A percentile compares a stretch with the other conserved stretches of the same genome.
Conservation (phyloP, 805 yeast genomes). For the Kodamaea kakaduensis region DNA sequence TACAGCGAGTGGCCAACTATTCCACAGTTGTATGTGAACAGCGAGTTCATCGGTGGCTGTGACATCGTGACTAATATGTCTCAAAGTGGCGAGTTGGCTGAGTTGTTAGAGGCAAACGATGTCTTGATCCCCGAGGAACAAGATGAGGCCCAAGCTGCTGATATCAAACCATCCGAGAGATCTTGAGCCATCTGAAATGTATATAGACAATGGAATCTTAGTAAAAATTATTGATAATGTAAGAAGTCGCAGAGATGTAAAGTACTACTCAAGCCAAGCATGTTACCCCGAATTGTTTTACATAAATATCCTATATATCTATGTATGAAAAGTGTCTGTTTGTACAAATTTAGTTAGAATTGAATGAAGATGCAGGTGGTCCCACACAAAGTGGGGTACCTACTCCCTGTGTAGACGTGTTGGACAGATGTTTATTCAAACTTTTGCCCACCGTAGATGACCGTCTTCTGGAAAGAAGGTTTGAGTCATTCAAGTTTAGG, state of each 20-base stretch:
- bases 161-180: slow-evolving; percentile 37
- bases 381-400: background rate
- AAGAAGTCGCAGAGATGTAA: too few relatives aligned
- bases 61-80: slow-evolving; percentile 93
- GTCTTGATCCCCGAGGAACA: slow-evolving; percentile 79
- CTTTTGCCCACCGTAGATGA: slow-evolving; percentile 21
- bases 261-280: too few relatives aligned
- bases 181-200: slow-evolving; percentile 11
- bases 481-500: slow-evolving; percentile 60
- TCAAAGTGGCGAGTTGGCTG: slow-evolving; percentile 83
- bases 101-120: slow-evolving; percentile 71
- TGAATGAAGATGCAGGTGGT: slow-evolving; percentile 3
- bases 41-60: slow-evolving; percentile 96
- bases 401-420: slow-evolving; percentile 4
- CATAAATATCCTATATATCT: too few relatives aligned
- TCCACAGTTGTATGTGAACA: slow-evolving; percentile 88
- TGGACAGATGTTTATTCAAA: slow-evolving; percentile 9
- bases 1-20: slow-evolving; percentile 97
- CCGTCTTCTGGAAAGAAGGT: slow-evolving; percentile 55
- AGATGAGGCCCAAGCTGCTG: slow-evolving; percentile 29
- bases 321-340: too few relatives aligned
- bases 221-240: too few relatives aligned
- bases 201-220: background rate
- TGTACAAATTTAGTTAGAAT: background rate
- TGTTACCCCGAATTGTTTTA: too few relatives aligned